Base-by-base conservation (phyloP, 176 grass and related monocot genomes). In the Juncus inflexus region DNA sequence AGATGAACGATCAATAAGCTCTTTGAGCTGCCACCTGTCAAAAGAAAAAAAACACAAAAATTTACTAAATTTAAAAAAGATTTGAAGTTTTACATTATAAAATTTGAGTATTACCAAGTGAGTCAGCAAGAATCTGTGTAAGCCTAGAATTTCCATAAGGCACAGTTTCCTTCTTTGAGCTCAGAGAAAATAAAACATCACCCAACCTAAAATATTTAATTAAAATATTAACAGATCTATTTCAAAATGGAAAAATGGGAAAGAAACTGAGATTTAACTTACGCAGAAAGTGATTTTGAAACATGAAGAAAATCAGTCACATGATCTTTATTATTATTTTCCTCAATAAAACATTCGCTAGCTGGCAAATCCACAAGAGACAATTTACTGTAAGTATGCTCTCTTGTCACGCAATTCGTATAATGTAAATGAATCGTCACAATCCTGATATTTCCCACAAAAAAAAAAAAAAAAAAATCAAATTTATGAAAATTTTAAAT, bases 261-360 rank as follows among this genome's bases (percentile, higher is more conserved):
- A 41, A 55, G 39, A 39, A 51, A 6, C 40, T n/a, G 52, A 47
- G 38, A 91, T 87, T 89, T 85, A 97, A 91, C 92, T 91, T 83
- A 97, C 92, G 80, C 92, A 58, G 85, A 97, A 85, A 97, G 85
- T 74, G 92, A 97, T 56, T 86, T 91, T 41, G 92, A 97, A 58
- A 97, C 87, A 68, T 97, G 92, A 64, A 97, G 81, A 77, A 86
- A 84, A 62, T 86, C 88, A 55, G 92, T 97, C 54, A 91, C 61
- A 72, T 89, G 81, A 64, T 97, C 92, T 60, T 81, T 83, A 39
- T 71, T 86, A 75, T 78, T 77, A 86, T 91, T 86, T 70, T 91
- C 88, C 77, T 84, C 85, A 62, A 86, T 67, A 36, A 88, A 57
- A 66, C 82, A 79, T 72, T 96, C 92, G 64, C 92, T 96, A 70